Evolutionary conservation across 495 filamentous ascomycete species (phyloP).

Genomic region (Aspergillus indologenus): DNA sequence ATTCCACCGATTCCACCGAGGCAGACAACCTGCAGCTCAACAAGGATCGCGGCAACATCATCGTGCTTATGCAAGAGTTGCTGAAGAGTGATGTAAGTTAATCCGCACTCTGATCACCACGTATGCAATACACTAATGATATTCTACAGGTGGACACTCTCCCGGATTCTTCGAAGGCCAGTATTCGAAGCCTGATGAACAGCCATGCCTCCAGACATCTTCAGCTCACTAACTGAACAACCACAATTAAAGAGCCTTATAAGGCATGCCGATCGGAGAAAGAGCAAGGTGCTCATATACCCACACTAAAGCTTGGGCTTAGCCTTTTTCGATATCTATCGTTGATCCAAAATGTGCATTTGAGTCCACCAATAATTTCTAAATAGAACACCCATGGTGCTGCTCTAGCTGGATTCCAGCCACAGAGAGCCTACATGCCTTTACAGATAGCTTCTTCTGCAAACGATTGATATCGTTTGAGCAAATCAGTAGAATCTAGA

Average conservation of each 20-base stretch:
- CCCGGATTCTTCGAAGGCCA: conserved; percentile 23
- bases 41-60: conserved; percentile 61
- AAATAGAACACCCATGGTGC: neutral
- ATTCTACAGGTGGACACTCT: conserved; percentile 30
- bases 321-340: neutral
- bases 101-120: neutral
- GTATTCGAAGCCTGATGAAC: conserved; percentile 30
- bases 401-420: neutral
- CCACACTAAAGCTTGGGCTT: neutral
- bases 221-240: conserved; percentile 10
- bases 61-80: conserved; percentile 60
- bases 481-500: conserved; percentile 48
- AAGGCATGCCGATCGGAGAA: too few relatives aligned
- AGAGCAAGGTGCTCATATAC: too few relatives aligned
- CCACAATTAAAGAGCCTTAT: neutral
- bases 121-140: conserved; percentile 9
- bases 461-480: conserved; percentile 51
- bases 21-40: conserved; percentile 28
- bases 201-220: conserved; percentile 24
- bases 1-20: conserved; percentile 15
- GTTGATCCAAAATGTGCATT: neutral
- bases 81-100: conserved; percentile 49
- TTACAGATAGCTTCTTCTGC: conserved; percentile 48
- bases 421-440: conserved; percentile 4
- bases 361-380: neutral